phyloP scores from a whole-genome alignment of 169 alveolate species.

The Plasmodium gaboni region DNA sequence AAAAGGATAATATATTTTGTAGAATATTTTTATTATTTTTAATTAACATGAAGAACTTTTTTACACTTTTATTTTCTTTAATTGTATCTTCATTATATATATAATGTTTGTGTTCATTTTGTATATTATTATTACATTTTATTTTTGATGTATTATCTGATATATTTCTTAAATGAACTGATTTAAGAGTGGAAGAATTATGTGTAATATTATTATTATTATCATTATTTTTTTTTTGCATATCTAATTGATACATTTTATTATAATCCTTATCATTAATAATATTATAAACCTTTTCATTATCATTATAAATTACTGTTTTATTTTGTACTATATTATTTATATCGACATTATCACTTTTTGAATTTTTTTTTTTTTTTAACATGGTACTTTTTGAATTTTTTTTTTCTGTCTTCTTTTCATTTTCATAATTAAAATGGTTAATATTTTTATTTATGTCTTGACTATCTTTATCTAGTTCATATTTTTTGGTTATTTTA shows the following conservation, averaged over 20 bases:
- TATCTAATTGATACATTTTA: background rate
- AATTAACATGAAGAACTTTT: conserved; percentile 25
- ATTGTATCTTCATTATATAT: background rate
- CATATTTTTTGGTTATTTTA: background rate
- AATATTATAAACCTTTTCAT: background rate
- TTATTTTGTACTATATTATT: background rate
- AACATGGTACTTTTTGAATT: conserved; percentile 6
- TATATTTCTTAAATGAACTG: background rate
- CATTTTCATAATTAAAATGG: background rate
- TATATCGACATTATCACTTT: background rate
- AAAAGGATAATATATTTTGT: conserved; percentile 63
- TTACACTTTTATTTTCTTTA: background rate
- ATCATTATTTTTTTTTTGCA: background rate
- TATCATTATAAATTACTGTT: background rate
- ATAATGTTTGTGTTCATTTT: background rate
- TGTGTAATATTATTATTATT: background rate
- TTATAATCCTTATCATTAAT: conserved; percentile 1
- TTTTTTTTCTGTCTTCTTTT: conserved; percentile 1
- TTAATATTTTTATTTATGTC: background rate
- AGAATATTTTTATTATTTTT: conserved; percentile 36
- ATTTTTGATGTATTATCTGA: background rate
- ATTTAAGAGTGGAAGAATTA: conserved; percentile 13
- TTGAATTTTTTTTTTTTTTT: conserved; percentile 3
- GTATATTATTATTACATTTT: conserved; percentile 8
- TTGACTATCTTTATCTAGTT: background rate